phyloP scores from a whole-genome alignment of 805 yeast species.

The Saccharomyces jurei region DNA sequence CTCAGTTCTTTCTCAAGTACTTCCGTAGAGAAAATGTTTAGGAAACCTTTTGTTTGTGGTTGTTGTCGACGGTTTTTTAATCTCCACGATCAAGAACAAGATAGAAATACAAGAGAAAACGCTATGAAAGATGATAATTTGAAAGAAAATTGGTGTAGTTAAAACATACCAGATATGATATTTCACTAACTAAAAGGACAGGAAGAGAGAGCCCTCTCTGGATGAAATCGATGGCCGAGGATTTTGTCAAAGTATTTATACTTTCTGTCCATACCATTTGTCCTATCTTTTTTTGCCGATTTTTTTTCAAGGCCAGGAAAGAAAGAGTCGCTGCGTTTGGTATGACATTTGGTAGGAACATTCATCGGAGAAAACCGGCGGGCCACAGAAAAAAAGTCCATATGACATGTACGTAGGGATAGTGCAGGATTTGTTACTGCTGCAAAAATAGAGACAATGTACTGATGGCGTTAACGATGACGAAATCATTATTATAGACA shows the following conservation, averaged over 20 bases:
- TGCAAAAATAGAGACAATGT: not conserved
- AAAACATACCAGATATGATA: conserved; percentile 8
- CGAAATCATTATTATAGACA: not conserved
- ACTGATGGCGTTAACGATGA: not conserved
- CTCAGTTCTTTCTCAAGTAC: not conserved
- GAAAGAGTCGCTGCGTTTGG: not conserved
- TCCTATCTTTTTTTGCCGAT: not conserved
- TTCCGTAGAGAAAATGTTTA: not conserved
- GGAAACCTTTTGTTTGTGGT: not conserved
- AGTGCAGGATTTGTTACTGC: not conserved
- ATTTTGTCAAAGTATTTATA: conserved; percentile 1
- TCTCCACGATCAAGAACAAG: conserved; percentile 4
- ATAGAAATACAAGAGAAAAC: not conserved
- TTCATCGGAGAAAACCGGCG: not conserved
- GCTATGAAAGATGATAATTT: conserved; percentile 2
- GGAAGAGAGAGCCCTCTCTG: not conserved
- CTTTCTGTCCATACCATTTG: not conserved
- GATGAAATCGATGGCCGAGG: not conserved
- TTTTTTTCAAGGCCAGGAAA: not conserved
- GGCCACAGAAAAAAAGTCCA: not conserved
- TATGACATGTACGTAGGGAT: not conserved
- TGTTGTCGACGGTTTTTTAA: conserved; percentile 1
- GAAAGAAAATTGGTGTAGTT: conserved; percentile 15
- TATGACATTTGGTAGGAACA: not conserved
- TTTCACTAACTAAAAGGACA: not conserved